Evolutionary conservation across 306 rosid genomes (phyloP), one percentile per base, ranked within the genome.

Genomic region (Fragaria nilgerrensis): DNA sequence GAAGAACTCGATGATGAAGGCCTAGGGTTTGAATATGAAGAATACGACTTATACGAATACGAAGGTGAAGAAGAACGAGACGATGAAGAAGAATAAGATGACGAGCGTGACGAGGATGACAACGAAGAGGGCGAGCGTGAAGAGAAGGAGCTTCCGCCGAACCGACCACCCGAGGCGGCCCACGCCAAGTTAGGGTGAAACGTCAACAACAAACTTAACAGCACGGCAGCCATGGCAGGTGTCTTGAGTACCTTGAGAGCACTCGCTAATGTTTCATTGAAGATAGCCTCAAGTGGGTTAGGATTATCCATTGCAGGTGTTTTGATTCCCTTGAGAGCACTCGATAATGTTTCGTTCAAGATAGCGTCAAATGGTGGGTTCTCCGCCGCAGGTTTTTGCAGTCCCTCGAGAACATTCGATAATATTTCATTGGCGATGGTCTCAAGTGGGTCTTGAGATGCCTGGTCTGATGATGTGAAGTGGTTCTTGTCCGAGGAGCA

Each of bases 121-220:
- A 82, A 75, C 41, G 79, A 50, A 22, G 87, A 77, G 50, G 73
- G 82, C 34, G 34, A 32, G 7, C 41, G 41, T 0, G 93, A 88
- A 5, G 93, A 87, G 82, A 93, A 93, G 14, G 95, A 70, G 69
- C 84, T 89, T 11, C 97, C 98, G 27, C 97, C 97, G 74, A 93
- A 75, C 72, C 97, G 39, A 8, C 98, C 98, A 14, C 97, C 98
- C 2, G 96, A 90, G 20, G 97, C 97, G 5, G 97, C 98, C 62
- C 87, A 77, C 10, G 93, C 87, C 13, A 83, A 52, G 61, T 76
- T 85, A 3, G 93, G 90, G 45, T 91, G 88, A 78, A 44, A 86
- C 84, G 80, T 76, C 81, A 93, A 82, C 16, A 93, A 58, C 43
- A 93, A 45, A 14, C 91, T 92, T 3, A 86, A 70, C 66, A 93